Percentiles rank a stretch among this genome's conserved stretches.
Conservation (phyloP, 257 asterid genomes). For the Schizonepeta tenuifolia region DNA sequence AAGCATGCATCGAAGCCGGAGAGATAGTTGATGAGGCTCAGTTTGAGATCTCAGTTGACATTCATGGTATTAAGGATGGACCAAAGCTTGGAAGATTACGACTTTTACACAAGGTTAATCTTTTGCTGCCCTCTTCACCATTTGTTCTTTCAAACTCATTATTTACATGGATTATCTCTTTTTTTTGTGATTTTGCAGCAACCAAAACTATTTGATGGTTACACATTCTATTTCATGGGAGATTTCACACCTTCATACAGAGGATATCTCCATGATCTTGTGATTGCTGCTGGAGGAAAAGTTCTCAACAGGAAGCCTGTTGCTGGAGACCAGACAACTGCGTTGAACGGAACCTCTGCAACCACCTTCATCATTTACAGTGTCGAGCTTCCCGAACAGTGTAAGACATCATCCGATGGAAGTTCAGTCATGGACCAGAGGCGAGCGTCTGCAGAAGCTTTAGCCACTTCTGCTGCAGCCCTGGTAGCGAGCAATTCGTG, state of each 20-base stretch:
- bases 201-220: slow-evolving; percentile 77
- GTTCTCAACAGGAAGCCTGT: slow-evolving; percentile 81
- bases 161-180: slow-evolving; percentile 15
- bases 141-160: not conserved
- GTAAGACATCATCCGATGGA: slow-evolving; percentile 40
- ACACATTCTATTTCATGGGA: slow-evolving; percentile 67
- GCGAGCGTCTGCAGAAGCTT: slow-evolving; percentile 54
- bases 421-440: slow-evolving; percentile 42
- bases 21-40: slow-evolving; percentile 65
- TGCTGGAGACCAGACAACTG: slow-evolving; percentile 38
- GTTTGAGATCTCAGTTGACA: slow-evolving; percentile 77
- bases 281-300: slow-evolving; percentile 83
- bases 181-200: slow-evolving; percentile 53
- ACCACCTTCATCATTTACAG: slow-evolving; percentile 61
- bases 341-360: slow-evolving; percentile 30
- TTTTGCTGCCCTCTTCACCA: slow-evolving; percentile 9
- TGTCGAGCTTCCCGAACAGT: slow-evolving; percentile 56
- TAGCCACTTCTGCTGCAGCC: slow-evolving; percentile 70
- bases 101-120: slow-evolving; percentile 62
- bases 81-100: slow-evolving; percentile 87
- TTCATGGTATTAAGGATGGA: slow-evolving; percentile 77
- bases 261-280: slow-evolving; percentile 80
- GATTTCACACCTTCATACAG: slow-evolving; percentile 69
- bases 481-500: slow-evolving; percentile 68
- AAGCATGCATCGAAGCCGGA: slow-evolving; percentile 70